Evolutionary conservation across 768 basidiomycete genomes (phyloP).

Genomic region (Boletus coccyginus): DNA sequence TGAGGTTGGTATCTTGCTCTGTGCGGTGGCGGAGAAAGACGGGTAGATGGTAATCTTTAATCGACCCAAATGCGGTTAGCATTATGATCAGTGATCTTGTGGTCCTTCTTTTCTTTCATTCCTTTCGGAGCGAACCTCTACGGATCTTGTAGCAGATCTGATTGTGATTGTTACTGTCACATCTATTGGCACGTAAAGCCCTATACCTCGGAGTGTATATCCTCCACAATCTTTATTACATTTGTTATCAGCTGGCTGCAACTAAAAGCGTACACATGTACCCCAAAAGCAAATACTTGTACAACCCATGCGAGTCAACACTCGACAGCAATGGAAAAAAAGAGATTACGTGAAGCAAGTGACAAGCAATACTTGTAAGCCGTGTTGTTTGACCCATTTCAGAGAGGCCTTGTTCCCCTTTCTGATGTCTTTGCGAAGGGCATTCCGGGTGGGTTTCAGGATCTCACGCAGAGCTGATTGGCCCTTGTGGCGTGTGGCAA

Average conservation of each 20-base stretch:
- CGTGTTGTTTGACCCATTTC: constrained; percentile 61
- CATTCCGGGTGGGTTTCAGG: constrained; percentile 59
- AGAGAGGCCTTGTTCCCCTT: constrained; percentile 46
- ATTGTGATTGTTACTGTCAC: background rate
- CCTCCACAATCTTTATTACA: constrained; percentile 1
- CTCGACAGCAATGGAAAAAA: background rate
- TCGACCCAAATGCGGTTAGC: background rate
- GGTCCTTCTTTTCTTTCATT: background rate
- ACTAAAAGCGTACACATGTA: background rate
- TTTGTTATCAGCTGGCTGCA: background rate
- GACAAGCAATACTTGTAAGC: constrained; percentile 63
- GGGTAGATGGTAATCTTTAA: background rate
- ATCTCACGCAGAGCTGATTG: constrained; percentile 56
- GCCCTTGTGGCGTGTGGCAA: constrained; percentile 62
- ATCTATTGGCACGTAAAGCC: constrained; percentile 16
- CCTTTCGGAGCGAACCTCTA: constrained; percentile 8
- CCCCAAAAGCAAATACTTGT: background rate
- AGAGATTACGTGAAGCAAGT: constrained; percentile 38
- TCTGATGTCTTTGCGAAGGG: constrained; percentile 61
- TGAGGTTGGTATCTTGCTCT: constrained; percentile 27
- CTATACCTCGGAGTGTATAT: constrained; percentile 18
- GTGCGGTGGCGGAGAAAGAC: background rate
- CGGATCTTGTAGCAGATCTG: background rate
- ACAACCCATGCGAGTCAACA: background rate
- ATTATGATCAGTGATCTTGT: background rate